Evolutionary conservation across 208 protist genomes (phyloP).

Genomic region (Herpetomonas muscarum): DNA sequence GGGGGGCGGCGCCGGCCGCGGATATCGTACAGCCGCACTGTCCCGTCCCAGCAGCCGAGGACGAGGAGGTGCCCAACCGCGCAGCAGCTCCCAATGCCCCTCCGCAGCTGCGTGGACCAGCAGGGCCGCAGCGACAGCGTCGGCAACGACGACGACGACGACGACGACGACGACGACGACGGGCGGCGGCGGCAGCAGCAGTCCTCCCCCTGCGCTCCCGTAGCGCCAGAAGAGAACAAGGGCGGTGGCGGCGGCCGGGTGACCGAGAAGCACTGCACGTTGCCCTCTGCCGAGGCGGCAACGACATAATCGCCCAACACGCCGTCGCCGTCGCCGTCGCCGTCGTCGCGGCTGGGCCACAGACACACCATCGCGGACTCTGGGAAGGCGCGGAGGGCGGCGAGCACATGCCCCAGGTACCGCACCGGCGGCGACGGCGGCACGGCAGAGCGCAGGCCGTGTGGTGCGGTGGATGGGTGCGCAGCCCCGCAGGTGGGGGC

Average conservation of each 20-base stretch:
- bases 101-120: constrained; percentile 47
- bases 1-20: background rate
- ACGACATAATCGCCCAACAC: constrained; percentile 23
- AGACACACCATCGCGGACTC: constrained; percentile 62
- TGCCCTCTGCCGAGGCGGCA: constrained; percentile 59
- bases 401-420: constrained; percentile 13
- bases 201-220: too few relatives aligned
- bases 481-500: background rate
- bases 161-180: too few relatives aligned
- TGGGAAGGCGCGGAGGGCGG: constrained; percentile 56
- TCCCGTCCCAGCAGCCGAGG: constrained; percentile 72
- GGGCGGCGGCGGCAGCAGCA: too few relatives aligned
- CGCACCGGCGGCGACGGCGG: too few relatives aligned
- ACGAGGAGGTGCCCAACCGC: constrained; percentile 51
- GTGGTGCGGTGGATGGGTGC: too few relatives aligned
- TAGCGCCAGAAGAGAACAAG: too few relatives aligned
- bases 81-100: constrained; percentile 57
- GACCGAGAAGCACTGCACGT: constrained; percentile 59
- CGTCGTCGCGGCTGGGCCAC: constrained; percentile 17
- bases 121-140: constrained; percentile 22
- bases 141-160: background rate
- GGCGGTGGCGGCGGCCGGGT: background rate
- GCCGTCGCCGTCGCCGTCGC: background rate
- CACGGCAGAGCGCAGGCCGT: too few relatives aligned
- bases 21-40: constrained; percentile 56